These are phyloP conservation scores for Athelia sp. DNA, from an alignment of 1,284 basidiomycete species.

Conservation along the genomic window DNA sequence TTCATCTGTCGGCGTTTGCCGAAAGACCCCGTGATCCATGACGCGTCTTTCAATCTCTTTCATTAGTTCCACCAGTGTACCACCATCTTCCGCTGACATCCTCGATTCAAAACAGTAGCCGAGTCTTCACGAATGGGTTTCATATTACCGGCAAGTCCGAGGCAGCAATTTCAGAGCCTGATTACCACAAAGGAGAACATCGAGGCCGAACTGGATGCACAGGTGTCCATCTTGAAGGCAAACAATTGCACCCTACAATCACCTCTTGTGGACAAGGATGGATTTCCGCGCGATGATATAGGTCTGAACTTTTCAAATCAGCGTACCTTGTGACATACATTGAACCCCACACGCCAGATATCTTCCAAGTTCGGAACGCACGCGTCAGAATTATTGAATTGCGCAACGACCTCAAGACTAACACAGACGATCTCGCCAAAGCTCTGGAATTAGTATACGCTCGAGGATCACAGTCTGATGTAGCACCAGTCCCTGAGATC, in stretches of 20 bases:
- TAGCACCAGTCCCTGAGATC: slow-evolving; percentile 24
- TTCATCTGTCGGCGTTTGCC: too few species aligned
- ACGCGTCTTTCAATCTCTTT: too few species aligned
- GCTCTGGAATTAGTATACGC: slow-evolving; percentile 67
- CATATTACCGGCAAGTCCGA: slow-evolving; percentile 39
- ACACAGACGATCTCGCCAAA: slow-evolving; percentile 64
- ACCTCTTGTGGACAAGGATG: slow-evolving; percentile 76
- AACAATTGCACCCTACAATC: slow-evolving; percentile 60
- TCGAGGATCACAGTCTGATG: not conserved
- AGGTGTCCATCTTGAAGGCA: slow-evolving; percentile 55
- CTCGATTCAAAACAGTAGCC: not conserved
- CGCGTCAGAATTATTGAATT: slow-evolving; percentile 69
- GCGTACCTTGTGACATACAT: not conserved
- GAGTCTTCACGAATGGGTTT: slow-evolving; percentile 41
- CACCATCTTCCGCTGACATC: not conserved
- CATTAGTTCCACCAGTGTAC: not conserved
- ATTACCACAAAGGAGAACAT: slow-evolving; percentile 59
- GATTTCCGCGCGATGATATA: slow-evolving; percentile 80
- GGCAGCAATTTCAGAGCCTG: slow-evolving; percentile 52
- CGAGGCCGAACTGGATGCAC: slow-evolving; percentile 56
- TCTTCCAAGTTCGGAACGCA: slow-evolving; percentile 77
- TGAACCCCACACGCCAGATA: slow-evolving; percentile 36
- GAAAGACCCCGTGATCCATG: too few species aligned
- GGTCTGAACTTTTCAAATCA: not conserved
- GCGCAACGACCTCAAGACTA: slow-evolving; percentile 66